Base-by-base conservation (phyloP, 768 basidiomycete genomes). In the Peribolospora baueri region DNA sequence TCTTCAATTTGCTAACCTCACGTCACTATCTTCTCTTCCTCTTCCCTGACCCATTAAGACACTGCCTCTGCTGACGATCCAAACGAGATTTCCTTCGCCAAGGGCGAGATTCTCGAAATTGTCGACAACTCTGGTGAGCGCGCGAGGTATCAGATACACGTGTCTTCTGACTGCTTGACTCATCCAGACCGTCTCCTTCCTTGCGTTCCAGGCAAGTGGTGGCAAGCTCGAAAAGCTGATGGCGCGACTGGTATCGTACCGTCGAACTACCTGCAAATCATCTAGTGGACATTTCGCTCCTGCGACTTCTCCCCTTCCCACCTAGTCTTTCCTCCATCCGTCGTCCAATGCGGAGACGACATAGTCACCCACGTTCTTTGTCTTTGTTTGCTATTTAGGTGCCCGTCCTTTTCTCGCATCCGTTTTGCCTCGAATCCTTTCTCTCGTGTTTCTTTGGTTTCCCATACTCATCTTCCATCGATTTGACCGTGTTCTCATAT, bases 51-150 rank as follows among this genome's bases (percentile, higher is more conserved):
- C 7, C 5, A 38, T 8, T 39, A 68, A 97, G 91, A 98, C 70
- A 76, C 76, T 51, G 91, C 88, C n/a, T 85, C 83, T 3, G 72
- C 82, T 39, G 90, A 95, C 56, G 93, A 98, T 67, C 84, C 90
- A 9, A 93, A 84, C 64, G 93, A 98, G 69, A 82, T 98, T 46
- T 84, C 84, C 50, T 95, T 98, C 68, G 64, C 70, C 52, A 95
- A 95, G 67, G 86, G 87, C 54, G 91, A 95, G 64, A 72, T 86
- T 46, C 75, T 97, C 59, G 87, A 93, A 59, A 82, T 97, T 54
- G 67, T 88, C 56, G 90, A 97, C 69, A 87, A 85, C 68, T 78
- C 84, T 10, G 70, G 70, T 48, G 70, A 71, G 59, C 68, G 68
- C 67, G 51, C 42, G 38, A 6, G 13, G 46, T 40, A 5, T 36